Evolutionary conservation across 768 basidiomycete species (phyloP), one percentile per base, ranked within the genome.

Genomic region (Rhodosporidiobolus odoratus): DNA sequence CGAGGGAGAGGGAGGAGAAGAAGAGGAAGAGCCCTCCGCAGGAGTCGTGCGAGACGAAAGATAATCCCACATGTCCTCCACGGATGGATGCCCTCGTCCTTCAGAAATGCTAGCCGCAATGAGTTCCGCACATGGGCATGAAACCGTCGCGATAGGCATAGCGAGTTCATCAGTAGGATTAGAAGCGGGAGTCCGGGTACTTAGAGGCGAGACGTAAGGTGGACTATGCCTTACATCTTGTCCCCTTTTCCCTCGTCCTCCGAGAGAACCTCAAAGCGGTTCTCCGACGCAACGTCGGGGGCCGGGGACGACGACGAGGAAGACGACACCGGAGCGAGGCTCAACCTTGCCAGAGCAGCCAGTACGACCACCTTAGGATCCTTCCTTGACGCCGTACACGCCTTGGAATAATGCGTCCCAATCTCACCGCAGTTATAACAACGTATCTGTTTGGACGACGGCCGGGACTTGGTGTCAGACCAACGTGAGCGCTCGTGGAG

Each of bases 351-450:
- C n/a, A 50, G 8, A 17, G 48, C 48, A 17, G 48, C 48, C 15
- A 50, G 48, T 21, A 21, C 21, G 13, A 59, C 43, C 17, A 6
- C 40, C 58, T 38, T 59, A 4, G 58, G 58, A 38, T 59, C 58
- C 58, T 59, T 37, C 35, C 58, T 34, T n/a, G 5, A 5, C 25
- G 38, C 43, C 58, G 58, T 35, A 25, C 58, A 59, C 13, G 34
- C 8, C 19, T 40, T 8, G 15, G 58, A 59, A 27, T 37, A 59
- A 40, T 59, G 58, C 7, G 38, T 19, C 35, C 34, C 58, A 9
- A 21, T 7, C 16, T 7, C n/a, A 12, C 58, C 58, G 40, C 59
- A 61, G 59, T 61, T 61, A 32, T 19, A 61, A 32, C 59, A 47
- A 45, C 17, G 34, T 17, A 9, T 23, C 23, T 25, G 27, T 43